These are phyloP conservation scores for Phytopythium kandeliae DNA, from an alignment of 352 stramenopile genomes.

Conservation along the genomic window DNA sequence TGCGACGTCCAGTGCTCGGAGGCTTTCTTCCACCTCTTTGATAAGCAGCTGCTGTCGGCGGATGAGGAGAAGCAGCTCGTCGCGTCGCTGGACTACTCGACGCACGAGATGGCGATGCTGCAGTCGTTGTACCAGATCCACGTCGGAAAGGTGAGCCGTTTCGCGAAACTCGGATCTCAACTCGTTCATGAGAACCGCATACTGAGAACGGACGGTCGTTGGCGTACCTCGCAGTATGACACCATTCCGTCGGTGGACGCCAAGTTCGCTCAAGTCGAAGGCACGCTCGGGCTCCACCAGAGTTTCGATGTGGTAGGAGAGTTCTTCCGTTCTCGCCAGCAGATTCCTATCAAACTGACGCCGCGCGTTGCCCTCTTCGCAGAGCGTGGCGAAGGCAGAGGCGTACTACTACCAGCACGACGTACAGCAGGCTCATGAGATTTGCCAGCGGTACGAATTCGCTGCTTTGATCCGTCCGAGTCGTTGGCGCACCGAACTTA, in stretches of 20 bases:
- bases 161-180: too few relatives aligned
- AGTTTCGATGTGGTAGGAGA: slow-evolving; percentile 64
- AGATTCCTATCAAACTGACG: neutral
- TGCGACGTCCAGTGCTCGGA: slow-evolving; percentile 84
- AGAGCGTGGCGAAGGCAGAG: slow-evolving; percentile 75
- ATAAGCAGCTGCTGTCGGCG: slow-evolving; percentile 81
- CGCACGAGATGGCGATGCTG: slow-evolving; percentile 53
- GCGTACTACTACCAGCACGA: slow-evolving; percentile 86
- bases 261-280: slow-evolving; percentile 60
- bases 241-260: slow-evolving; percentile 34
- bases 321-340: neutral
- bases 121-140: slow-evolving; percentile 61
- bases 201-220: too few relatives aligned
- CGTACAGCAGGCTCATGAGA: slow-evolving; percentile 66
- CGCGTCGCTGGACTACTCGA: slow-evolving; percentile 58
- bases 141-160: slow-evolving; percentile 44
- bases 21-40: slow-evolving; percentile 80
- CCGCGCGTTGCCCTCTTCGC: slow-evolving; percentile 2
- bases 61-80: slow-evolving; percentile 66
- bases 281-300: slow-evolving; percentile 37
- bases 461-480: neutral
- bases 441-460: slow-evolving; percentile 69
- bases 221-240: slow-evolving; percentile 45
- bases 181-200: too few relatives aligned
- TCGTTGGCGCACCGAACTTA: neutral